phyloP scores from a whole-genome alignment of 495 filamentous ascomycete species.

The Hypomontagnella submonticulosa region DNA sequence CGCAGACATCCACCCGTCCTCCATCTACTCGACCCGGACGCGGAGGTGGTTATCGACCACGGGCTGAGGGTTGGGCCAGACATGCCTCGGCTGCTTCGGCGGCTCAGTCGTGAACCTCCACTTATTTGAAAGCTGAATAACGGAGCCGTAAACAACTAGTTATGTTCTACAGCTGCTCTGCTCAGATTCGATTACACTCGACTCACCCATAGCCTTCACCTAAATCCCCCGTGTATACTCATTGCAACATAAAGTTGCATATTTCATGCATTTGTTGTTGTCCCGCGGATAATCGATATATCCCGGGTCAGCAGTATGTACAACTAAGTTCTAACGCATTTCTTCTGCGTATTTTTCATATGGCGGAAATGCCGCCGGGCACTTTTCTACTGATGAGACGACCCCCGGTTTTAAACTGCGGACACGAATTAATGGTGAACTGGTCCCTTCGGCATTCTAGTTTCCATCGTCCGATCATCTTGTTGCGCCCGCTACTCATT shows the following conservation, averaged over 20 bases:
- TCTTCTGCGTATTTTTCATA: slow-evolving; percentile 25
- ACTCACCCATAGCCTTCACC: background rate
- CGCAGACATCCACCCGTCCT: slow-evolving; percentile 37
- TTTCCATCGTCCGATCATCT: slow-evolving; percentile 13
- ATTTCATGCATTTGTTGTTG: slow-evolving; percentile 22
- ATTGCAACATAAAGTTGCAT: slow-evolving; percentile 25
- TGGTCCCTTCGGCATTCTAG: slow-evolving; percentile 14
- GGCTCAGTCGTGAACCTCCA: slow-evolving; percentile 31
- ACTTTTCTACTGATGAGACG: slow-evolving; percentile 22
- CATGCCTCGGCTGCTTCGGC: slow-evolving; percentile 29
- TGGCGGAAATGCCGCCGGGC: slow-evolving; percentile 14
- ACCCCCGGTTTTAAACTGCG: slow-evolving; percentile 17
- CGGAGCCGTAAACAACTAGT: slow-evolving; percentile 10
- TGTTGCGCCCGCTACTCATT: background rate
- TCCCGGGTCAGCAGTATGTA: slow-evolving; percentile 29
- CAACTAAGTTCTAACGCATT: slow-evolving; percentile 21
- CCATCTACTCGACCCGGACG: slow-evolving; percentile 39
- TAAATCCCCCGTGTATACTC: slow-evolving; percentile 10
- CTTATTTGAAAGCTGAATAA: background rate
- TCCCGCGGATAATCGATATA: slow-evolving; percentile 18
- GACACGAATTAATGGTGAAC: slow-evolving; percentile 13
- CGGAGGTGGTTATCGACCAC: slow-evolving; percentile 37
- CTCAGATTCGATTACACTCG: slow-evolving; percentile 12
- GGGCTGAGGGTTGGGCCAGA: slow-evolving; percentile 41
- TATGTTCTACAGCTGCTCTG: slow-evolving; percentile 10